Percentiles rank a stretch among this genome's conserved stretches.
Conservation (phyloP, 23 red algal species). For the Gracilaria caudata region DNA sequence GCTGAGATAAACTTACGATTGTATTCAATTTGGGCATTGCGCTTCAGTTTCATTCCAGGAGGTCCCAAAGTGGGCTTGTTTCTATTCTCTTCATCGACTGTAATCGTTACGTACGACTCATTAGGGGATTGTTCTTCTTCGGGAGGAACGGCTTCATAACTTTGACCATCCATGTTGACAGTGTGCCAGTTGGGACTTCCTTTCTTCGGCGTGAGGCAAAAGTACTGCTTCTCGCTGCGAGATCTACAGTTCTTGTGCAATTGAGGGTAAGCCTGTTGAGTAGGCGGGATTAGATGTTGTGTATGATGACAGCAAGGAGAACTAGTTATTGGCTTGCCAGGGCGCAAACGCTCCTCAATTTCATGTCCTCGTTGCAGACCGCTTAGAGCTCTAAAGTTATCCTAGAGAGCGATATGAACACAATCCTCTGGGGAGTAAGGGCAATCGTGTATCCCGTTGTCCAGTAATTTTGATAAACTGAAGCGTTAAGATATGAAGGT, state of each 20-base stretch:
- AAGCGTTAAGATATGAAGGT: neutral
- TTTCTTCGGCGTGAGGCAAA: too few relatives aligned
- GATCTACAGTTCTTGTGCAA: too few relatives aligned
- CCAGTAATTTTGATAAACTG: neutral
- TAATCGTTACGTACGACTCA: constrained; percentile 4
- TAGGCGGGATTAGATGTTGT: neutral
- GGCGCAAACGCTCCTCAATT: too few relatives aligned
- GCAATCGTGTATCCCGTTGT: neutral
- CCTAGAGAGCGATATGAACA: too few relatives aligned
- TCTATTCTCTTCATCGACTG: neutral
- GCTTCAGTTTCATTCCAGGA: constrained; percentile 18
- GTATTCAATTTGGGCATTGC: constrained; percentile 39
- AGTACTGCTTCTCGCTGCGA: too few relatives aligned
- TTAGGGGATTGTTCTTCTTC: neutral
- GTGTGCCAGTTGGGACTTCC: neutral
- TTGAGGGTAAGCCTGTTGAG: too few relatives aligned
- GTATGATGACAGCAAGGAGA: neutral
- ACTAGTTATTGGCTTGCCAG: neutral
- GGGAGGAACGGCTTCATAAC: neutral
- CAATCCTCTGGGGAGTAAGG: neutral
- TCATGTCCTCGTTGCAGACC: too few relatives aligned
- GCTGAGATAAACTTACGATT: constrained; percentile 16
- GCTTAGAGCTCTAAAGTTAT: too few relatives aligned
- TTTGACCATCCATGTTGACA: neutral
- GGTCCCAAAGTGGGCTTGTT: neutral